Base-by-base conservation (phyloP, 768 basidiomycete genomes). In the Cubamyces lactineus region DNA sequence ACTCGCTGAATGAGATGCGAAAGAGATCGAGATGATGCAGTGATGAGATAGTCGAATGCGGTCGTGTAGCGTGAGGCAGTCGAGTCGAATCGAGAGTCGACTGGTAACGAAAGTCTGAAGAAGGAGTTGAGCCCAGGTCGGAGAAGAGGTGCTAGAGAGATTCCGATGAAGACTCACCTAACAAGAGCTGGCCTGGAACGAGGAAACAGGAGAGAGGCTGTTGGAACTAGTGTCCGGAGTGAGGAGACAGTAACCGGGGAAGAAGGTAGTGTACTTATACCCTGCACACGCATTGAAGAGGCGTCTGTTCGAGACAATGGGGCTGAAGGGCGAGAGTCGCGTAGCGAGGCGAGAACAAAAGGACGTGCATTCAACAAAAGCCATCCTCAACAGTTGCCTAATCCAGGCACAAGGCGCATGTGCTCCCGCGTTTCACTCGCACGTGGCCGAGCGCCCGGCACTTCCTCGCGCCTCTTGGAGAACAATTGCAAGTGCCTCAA, bases 1-100 rank as follows among this genome's bases (percentile, higher is more conserved):
- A 72, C 74, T 70, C 74, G 76, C 73, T 72, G 69, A 79, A 76
- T 69, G 68, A 70, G 71, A 68, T 66, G 65, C 65, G 66, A 68
- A 70, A 58, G 66, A 57, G 54, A 61, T 21, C 16, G 61, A 48
- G 57, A 64, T 38, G 52, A 43, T 53, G 66, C 57, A 54, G 63
- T 24, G 61, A 52, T 64, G 62, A 64, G 41, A 61, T 49, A 60
- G 50, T 62, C 57, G 59, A 66, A 64, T 28, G 50, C 46, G 47
- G 66, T 67, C 65, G 69, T 69, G 60, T 60, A 58, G 65, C 59
- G 71, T 67, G 72, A 66, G 70, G 71, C 66, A 59, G 51, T 58
- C 52, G 57, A 64, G 53, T 46, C 63, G 65, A 68, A 59, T 59
- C 54, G 58, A 48, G 21, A 48, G 48, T 61, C 62, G 61, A 59